These are phyloP conservation scores for Scleromitrula shiraiana DNA, from an alignment of 2,329 filamentous ascomycete species.

Conservation along the genomic window DNA sequence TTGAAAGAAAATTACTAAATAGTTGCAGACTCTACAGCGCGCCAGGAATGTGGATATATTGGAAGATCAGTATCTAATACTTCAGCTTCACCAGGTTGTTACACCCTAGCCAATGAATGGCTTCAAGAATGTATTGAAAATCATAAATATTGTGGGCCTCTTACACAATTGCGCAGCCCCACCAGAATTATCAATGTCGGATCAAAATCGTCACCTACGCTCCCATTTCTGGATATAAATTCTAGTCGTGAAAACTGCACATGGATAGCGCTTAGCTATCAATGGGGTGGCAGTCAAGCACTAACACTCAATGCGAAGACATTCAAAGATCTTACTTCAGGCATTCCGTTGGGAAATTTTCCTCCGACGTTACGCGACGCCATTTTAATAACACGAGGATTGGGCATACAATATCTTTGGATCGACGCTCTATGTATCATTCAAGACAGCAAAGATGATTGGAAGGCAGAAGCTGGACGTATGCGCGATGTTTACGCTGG, in stretches of 20 bases:
- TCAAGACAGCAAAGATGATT: slow-evolving; percentile 7
- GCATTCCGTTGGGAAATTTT: not conserved
- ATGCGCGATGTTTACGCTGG: slow-evolving; percentile 8
- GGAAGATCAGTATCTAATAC: slow-evolving; percentile 3
- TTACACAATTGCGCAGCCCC: slow-evolving; percentile 2
- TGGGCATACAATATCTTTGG: slow-evolving; percentile 5
- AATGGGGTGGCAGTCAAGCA: slow-evolving; percentile 3
- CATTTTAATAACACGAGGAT: not conserved
- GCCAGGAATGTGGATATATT: not conserved
- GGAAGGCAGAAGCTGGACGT: slow-evolving; percentile 1
- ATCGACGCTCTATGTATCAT: slow-evolving; percentile 7
- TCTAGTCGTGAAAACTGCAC: not conserved
- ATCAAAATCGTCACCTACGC: not conserved
- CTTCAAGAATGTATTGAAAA: slow-evolving; percentile 2
- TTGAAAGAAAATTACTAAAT: not conserved
- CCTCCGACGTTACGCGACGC: slow-evolving; percentile 4
- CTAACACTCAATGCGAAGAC: not conserved
- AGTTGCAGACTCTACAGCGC: not conserved
- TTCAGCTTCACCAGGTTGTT: slow-evolving; percentile 3
- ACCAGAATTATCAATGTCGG: slow-evolving; percentile 7
- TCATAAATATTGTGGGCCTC: slow-evolving; percentile 1
- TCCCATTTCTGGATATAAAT: slow-evolving; percentile 1
- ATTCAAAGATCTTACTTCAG: not conserved
- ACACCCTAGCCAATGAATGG: slow-evolving; percentile 5
- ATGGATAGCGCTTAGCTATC: slow-evolving; percentile 6